A percentile compares a stretch with the other conserved stretches of the same genome.
Evolutionary conservation across 2,329 filamentous ascomycete genomes (phyloP).

Genomic region (Elsinoe necatrix): DNA sequence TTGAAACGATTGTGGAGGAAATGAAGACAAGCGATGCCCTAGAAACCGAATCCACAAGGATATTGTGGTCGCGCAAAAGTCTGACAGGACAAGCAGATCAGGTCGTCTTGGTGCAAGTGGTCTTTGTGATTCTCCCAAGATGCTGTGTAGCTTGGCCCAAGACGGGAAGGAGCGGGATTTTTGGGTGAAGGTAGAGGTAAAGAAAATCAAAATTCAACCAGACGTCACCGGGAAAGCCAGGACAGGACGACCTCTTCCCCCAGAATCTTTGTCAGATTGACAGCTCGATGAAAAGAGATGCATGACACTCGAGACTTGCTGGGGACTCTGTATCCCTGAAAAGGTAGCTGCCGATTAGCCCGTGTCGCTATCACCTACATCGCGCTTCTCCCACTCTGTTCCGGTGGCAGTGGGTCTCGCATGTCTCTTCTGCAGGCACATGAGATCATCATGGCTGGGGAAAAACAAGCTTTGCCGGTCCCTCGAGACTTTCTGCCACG

Average conservation of each 20-base stretch:
- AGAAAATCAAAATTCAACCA: slow-evolving; percentile 7
- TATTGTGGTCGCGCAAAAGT: slow-evolving; percentile 3
- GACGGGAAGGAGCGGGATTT: slow-evolving; percentile 6
- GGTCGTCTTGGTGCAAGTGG: neutral
- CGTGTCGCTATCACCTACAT: neutral
- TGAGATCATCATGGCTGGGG: slow-evolving; percentile 6
- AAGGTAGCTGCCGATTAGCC: neutral
- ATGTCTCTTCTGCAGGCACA: neutral
- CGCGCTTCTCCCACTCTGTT: neutral
- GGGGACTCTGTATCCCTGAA: neutral
- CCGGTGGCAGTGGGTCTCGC: neutral
- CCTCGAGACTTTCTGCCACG: slow-evolving; percentile 1
- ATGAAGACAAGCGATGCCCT: neutral
- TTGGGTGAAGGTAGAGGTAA: neutral
- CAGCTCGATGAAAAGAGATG: neutral
- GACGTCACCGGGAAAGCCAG: slow-evolving; percentile 2
- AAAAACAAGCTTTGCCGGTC: slow-evolving; percentile 8
- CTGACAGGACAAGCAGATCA: neutral
- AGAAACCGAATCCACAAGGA: neutral
- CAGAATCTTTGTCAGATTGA: neutral
- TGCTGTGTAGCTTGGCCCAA: slow-evolving; percentile 2
- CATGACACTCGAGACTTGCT: neutral
- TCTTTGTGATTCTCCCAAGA: neutral
- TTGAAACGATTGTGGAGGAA: slow-evolving; percentile 9
- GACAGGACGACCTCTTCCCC: neutral